Evolutionary conservation across 176 grass and related monocot genomes (phyloP), one percentile per base, ranked within the genome.

Genomic region (Poa annua): DNA sequence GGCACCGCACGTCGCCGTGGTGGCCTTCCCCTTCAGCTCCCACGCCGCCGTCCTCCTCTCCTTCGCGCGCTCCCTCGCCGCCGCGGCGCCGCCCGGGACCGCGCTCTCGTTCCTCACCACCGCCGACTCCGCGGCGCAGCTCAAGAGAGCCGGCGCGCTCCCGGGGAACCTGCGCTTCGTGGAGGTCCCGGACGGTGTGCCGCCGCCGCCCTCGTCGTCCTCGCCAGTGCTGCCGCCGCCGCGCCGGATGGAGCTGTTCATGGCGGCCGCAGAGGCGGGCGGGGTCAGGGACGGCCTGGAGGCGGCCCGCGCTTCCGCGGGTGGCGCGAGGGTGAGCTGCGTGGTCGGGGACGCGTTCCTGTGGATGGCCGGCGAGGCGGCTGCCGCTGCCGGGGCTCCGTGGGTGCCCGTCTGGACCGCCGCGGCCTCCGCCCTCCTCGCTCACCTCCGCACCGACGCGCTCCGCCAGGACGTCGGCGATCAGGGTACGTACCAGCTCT

Each of bases 1-100:
- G 74, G 20, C 33, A 45, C 1, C 82, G 71, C 92, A 94, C 84
- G 79, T 91, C 14, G 89, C 81, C 4, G 61, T 94, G 17, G 61
- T 89, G 1, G 60, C 87, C 74, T 94, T 94, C 81, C 92, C 92
- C 6, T 94, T 91, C 89, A 91, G 87, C 60, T 85, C 86, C 61
- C 92, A 94, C 87, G 61, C 84, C 11, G 78, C 81, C 3, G 73
- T 84, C 61, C 66, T 91, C 7, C 66, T 91, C 73, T 42, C 84
- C 5, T 38, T 94, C 50, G 86, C 92, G 66, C 81, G 86, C 35
- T 42, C 71, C 3, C 81, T 91, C 52, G 92, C 92, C n/a, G 49
- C 65, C 34, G 77, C 83, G 0, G 83, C 86, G 22, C 32, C 49
- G 22, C 4, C 34, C 14, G 14, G 60, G 4, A 33, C 81, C 1